These are phyloP conservation scores for Yamadazyma diospyri DNA, from an alignment of 1,139 yeast genomes.

Conservation along the genomic window DNA sequence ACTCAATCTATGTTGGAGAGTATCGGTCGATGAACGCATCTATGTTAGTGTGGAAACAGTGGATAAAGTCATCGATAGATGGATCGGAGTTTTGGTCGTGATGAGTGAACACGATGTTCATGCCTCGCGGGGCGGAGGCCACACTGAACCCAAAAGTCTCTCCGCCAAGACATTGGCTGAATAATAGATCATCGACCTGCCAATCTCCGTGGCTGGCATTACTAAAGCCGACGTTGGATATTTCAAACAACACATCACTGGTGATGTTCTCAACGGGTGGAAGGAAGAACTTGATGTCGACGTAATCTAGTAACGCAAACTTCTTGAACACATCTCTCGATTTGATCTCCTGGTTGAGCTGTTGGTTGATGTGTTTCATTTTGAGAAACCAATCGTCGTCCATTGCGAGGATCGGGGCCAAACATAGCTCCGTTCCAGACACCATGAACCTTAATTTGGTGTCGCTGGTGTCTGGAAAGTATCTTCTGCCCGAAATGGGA, in stretches of 20 bases:
- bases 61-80: slow-evolving; percentile 3
- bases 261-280: slow-evolving; percentile 11
- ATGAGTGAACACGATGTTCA: slow-evolving; percentile 21
- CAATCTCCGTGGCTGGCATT: slow-evolving; percentile 13
- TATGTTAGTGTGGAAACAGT: no score
- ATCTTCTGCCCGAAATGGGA: slow-evolving; percentile 27
- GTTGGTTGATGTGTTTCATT: neutral
- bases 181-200: slow-evolving; percentile 20
- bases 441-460: slow-evolving; percentile 20
- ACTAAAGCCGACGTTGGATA: slow-evolving; percentile 27
- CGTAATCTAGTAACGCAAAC: slow-evolving; percentile 16
- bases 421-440: neutral
- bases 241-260: slow-evolving; percentile 16
- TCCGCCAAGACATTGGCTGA: slow-evolving; percentile 25
- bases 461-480: slow-evolving; percentile 14
- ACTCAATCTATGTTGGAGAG: no score
- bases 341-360: neutral
- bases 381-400: neutral
- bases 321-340: slow-evolving; percentile 13
- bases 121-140: slow-evolving; percentile 20
- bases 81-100: slow-evolving; percentile 14
- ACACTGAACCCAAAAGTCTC: slow-evolving; percentile 20
- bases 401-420: slow-evolving; percentile 1
- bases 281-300: slow-evolving; percentile 15
- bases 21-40: slow-evolving; percentile 5